phyloP scores from a whole-genome alignment of 345 rosid genomes.

The Lepidium africanum region DNA sequence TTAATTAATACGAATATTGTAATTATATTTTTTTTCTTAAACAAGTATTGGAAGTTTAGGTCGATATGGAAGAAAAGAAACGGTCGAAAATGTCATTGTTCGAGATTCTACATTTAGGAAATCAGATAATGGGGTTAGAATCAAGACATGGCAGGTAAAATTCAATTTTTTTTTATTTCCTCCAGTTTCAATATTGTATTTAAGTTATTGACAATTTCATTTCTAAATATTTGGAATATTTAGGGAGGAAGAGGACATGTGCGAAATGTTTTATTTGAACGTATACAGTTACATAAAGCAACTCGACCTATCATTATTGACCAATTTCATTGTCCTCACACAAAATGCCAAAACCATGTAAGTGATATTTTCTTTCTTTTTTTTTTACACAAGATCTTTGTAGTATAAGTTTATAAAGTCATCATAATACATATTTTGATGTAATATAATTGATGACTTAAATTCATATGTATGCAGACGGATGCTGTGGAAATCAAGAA shows the following conservation, averaged over 20 bases:
- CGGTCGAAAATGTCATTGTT: conserved; percentile 32
- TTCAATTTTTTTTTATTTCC: background rate
- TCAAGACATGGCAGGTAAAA: conserved; percentile 51
- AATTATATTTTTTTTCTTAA: background rate
- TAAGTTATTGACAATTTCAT: background rate
- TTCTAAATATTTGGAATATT: background rate
- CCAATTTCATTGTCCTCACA: conserved; percentile 44
- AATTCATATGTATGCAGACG: conserved; percentile 19
- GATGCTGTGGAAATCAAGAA: conserved; percentile 34
- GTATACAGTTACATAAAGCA: conserved; percentile 9
- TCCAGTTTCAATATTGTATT: background rate
- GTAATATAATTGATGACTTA: background rate
- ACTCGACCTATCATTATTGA: conserved; percentile 44
- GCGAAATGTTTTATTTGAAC: conserved; percentile 32
- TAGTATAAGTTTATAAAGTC: too few species aligned
- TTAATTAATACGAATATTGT: background rate
- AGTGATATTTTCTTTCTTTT: background rate
- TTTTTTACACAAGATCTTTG: too few species aligned
- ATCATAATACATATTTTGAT: too few species aligned
- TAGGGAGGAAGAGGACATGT: conserved; percentile 50
- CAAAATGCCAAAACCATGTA: conserved; percentile 36
- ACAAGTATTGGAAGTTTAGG: conserved; percentile 51
- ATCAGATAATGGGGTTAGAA: conserved; percentile 43
- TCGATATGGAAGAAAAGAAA: conserved; percentile 17
- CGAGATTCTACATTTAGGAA: conserved; percentile 16